Evolutionary conservation across 2,329 filamentous ascomycete genomes (phyloP).

Genomic region (Trichoderma koningiopsis): DNA sequence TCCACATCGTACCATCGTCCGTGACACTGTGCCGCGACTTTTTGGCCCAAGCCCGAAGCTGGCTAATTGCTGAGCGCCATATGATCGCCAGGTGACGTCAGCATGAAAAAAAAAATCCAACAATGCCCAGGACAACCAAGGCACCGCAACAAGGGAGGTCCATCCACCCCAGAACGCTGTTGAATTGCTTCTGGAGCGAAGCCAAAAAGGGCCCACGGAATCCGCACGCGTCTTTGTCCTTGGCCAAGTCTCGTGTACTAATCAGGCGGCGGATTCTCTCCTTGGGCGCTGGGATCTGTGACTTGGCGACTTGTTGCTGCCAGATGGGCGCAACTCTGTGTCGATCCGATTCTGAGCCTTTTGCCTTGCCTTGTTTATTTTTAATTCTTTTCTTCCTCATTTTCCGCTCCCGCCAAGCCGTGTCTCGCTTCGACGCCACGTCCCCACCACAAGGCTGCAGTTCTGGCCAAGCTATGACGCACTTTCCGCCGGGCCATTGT

Average conservation of each 20-base stretch:
- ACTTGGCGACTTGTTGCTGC: neutral
- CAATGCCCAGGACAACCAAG: neutral
- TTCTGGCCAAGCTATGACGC: conserved; percentile 23
- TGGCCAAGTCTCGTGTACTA: neutral
- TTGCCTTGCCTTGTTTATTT: neutral
- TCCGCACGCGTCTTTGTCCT: neutral
- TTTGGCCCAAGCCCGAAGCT: conserved; percentile 1
- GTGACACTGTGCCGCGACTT: conserved; percentile 23
- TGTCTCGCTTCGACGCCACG: conserved; percentile 17
- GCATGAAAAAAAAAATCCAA: conserved; percentile 18
- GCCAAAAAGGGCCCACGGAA: neutral
- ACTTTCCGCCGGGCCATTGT: conserved; percentile 21
- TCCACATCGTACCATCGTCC: conserved; percentile 20
- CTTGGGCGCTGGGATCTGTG: neutral
- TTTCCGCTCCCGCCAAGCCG: neutral
- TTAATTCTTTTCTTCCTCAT: neutral
- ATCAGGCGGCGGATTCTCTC: neutral
- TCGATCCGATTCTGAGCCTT: neutral
- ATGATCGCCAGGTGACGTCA: conserved; percentile 27
- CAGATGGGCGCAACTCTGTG: neutral
- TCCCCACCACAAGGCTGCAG: conserved; percentile 11
- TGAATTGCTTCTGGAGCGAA: neutral
- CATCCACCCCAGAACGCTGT: neutral
- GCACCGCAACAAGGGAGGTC: neutral
- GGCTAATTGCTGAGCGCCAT: conserved; percentile 23